phyloP scores from a whole-genome alignment of 805 yeast genomes.

The Priceomyces melissophilus region DNA sequence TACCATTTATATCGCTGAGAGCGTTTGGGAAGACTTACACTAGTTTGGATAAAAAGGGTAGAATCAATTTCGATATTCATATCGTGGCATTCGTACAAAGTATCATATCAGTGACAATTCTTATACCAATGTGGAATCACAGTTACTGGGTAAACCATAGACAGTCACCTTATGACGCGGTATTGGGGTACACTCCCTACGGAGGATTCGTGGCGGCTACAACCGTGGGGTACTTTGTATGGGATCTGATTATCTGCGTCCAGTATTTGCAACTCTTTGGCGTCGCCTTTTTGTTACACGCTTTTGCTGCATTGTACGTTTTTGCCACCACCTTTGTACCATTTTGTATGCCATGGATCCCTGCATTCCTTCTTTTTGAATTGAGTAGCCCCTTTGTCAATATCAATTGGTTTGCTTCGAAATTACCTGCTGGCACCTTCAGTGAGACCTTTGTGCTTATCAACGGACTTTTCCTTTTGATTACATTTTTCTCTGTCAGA shows the following conservation, averaged over 20 bases:
- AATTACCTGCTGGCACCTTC: slow-evolving; percentile 66
- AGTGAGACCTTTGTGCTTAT: slow-evolving; percentile 50
- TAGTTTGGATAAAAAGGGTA: slow-evolving; percentile 40
- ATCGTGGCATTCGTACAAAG: slow-evolving; percentile 86
- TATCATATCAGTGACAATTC: slow-evolving; percentile 53
- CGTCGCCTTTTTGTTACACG: slow-evolving; percentile 77
- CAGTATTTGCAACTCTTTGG: slow-evolving; percentile 70
- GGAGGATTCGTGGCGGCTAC: slow-evolving; percentile 70
- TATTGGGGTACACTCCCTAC: slow-evolving; percentile 71
- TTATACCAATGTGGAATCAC: slow-evolving; percentile 66
- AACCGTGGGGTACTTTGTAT: slow-evolving; percentile 81
- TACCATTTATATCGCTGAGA: slow-evolving; percentile 48
- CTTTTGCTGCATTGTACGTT: slow-evolving; percentile 73
- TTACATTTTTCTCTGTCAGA: slow-evolving; percentile 72
- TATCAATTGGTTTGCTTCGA: slow-evolving; percentile 84
- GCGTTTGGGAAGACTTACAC: slow-evolving; percentile 57
- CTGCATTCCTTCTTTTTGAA: slow-evolving; percentile 81
- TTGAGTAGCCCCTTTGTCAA: slow-evolving; percentile 93
- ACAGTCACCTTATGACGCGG: slow-evolving; percentile 39
- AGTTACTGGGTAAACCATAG: slow-evolving; percentile 36
- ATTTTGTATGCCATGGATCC: slow-evolving; percentile 75
- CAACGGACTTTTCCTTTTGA: slow-evolving; percentile 71
- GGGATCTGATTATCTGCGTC: slow-evolving; percentile 80
- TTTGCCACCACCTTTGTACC: slow-evolving; percentile 65
- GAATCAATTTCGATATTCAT: slow-evolving; percentile 84